Evolutionary conservation across 345 rosid species (phyloP).

Genomic region (Hibiscus syriacus): DNA sequence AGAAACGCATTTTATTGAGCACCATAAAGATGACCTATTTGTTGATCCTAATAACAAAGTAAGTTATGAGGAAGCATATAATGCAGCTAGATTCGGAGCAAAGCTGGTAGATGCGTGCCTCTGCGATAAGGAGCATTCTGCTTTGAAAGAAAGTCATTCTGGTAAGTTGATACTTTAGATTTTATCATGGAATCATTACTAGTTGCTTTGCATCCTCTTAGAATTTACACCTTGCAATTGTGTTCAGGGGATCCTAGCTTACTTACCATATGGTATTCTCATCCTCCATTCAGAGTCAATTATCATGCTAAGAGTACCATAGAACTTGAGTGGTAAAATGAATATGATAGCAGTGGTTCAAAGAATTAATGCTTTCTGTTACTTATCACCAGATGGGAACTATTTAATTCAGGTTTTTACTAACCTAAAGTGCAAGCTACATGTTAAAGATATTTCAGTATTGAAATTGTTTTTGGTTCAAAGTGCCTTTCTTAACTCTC

Average conservation of each 20-base stretch:
- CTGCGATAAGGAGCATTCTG: conserved; percentile 46
- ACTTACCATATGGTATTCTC: conserved; percentile 56
- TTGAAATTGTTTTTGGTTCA: conserved; percentile 7
- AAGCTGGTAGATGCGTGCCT: conserved; percentile 67
- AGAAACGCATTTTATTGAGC: conserved; percentile 93
- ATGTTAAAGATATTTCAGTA: conserved; percentile 7
- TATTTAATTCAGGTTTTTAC: conserved; percentile 59
- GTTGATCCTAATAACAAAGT: conserved; percentile 42
- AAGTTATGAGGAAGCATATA: conserved; percentile 36
- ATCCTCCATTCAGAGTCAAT: conserved; percentile 80
- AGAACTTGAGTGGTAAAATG: conserved; percentile 75
- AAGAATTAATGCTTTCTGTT: conserved; percentile 36
- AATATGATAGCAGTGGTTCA: conserved; percentile 36
- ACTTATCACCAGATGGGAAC: conserved; percentile 49
- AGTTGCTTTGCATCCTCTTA: conserved; percentile 8
- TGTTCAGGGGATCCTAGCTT: conserved; percentile 43
- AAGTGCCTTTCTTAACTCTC: not conserved
- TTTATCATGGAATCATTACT: conserved; percentile 8
- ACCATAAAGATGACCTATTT: conserved; percentile 66
- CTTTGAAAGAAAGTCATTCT: conserved; percentile 28
- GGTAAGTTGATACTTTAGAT: conserved; percentile 40
- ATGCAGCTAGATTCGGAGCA: conserved; percentile 50
- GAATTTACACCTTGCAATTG: conserved; percentile 14
- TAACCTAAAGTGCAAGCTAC: not conserved
- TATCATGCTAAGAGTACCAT: conserved; percentile 45